These are phyloP conservation scores for Omphalotus guepiniiformis DNA, from an alignment of 768 basidiomycete species.

Conservation along the genomic window DNA sequence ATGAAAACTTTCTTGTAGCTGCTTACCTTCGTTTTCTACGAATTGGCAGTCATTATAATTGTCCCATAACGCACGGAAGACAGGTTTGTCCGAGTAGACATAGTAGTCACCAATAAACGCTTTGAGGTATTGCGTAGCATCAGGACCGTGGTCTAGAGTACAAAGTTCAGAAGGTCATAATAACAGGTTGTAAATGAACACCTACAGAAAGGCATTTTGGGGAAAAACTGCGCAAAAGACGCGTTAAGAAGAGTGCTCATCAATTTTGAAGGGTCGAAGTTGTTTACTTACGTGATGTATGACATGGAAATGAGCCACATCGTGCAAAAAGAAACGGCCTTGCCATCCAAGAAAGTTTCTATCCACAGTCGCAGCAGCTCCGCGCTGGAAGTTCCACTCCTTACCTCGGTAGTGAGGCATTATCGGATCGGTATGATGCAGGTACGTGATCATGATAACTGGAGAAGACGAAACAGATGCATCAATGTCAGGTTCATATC, in stretches of 20 bases:
- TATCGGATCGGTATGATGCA: constrained; percentile 60
- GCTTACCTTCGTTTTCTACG: constrained; percentile 56
- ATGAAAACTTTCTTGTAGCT: too few species aligned
- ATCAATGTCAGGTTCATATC: neutral
- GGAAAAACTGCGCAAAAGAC: constrained; percentile 42
- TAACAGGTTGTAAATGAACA: too few species aligned
- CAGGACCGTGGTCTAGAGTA: constrained; percentile 49
- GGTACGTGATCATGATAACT: constrained; percentile 48
- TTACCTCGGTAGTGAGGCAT: constrained; percentile 55
- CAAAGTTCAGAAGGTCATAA: too few species aligned
- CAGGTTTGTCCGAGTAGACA: constrained; percentile 33
- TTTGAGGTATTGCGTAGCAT: constrained; percentile 46
- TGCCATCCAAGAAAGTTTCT: constrained; percentile 57
- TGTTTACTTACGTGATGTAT: constrained; percentile 51
- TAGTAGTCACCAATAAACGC: constrained; percentile 50
- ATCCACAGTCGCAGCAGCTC: constrained; percentile 59
- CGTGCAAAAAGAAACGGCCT: constrained; percentile 64
- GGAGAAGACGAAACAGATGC: neutral
- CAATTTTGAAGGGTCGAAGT: neutral
- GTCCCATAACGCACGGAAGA: constrained; percentile 47
- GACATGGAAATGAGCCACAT: constrained; percentile 61
- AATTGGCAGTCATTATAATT: constrained; percentile 55
- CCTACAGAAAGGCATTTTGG: constrained; percentile 58
- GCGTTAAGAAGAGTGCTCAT: neutral
- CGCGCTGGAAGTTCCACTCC: constrained; percentile 59